Conservation (phyloP, 805 yeast genomes). For the Allodekkera sacchari region DNA sequence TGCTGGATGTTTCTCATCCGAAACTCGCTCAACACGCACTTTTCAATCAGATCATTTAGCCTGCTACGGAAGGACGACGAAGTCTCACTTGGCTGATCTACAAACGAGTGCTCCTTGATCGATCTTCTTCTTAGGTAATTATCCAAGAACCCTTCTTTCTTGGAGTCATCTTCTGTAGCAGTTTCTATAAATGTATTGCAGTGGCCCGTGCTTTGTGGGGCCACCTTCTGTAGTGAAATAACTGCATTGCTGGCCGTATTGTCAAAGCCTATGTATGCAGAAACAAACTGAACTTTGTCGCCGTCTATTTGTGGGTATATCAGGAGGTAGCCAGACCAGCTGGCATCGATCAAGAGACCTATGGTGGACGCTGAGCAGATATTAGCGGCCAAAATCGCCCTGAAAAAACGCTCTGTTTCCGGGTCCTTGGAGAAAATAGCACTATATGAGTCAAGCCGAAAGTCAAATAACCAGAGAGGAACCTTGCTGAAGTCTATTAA, state of each 20-base stretch:
- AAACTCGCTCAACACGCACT: constrained; percentile 28
- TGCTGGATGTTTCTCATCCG: constrained; percentile 25
- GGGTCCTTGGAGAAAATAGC: neutral
- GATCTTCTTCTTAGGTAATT: constrained; percentile 13
- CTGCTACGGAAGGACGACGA: constrained; percentile 5
- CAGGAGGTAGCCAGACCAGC: no score
- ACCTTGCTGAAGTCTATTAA: neutral
- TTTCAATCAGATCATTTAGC: constrained; percentile 18
- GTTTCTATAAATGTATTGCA: constrained; percentile 4
- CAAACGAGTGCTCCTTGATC: neutral
- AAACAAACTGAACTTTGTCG: neutral
- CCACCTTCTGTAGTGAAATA: neutral
- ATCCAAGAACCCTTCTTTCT: constrained; percentile 14
- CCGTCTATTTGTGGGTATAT: neutral
- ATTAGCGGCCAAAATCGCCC: neutral
- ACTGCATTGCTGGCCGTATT: neutral
- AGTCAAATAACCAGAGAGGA: constrained; percentile 1
- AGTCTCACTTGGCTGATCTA: constrained; percentile 2
- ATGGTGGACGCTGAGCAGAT: neutral
- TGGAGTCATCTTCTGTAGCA: constrained; percentile 8
- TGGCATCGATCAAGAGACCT: neutral
- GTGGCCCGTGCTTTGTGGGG: constrained; percentile 1
- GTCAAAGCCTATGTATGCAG: neutral
- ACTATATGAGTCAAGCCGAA: no score
- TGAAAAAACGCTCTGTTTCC: neutral